Conservation (phyloP, 1,139 yeast species). For the Nakaseomyces sp. region DNA sequence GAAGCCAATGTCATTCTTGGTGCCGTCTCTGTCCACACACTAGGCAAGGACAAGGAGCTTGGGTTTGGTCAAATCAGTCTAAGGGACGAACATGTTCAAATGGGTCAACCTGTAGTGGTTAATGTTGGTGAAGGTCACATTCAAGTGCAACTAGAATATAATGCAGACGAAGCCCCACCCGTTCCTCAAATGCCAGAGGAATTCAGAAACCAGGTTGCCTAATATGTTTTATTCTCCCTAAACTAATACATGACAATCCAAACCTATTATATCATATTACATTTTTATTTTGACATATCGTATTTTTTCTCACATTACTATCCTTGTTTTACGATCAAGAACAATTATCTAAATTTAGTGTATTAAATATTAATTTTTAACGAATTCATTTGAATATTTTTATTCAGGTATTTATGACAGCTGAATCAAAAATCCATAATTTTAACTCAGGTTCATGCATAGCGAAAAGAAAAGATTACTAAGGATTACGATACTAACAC, state of each 20-base stretch:
- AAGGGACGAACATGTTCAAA: slow-evolving; percentile 27
- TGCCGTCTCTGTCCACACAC: slow-evolving; percentile 59
- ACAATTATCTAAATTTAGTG: background rate
- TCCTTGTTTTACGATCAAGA: too few species aligned
- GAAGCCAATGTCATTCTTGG: slow-evolving; percentile 51
- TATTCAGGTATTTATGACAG: too few species aligned
- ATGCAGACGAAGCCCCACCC: slow-evolving; percentile 18
- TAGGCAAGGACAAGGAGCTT: slow-evolving; percentile 61
- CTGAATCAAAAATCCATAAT: too few species aligned
- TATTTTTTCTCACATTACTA: too few species aligned
- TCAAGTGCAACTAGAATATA: slow-evolving; percentile 23
- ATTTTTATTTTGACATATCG: background rate
- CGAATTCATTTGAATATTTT: too few species aligned
- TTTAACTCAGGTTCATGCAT: too few species aligned
- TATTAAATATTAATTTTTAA: slow-evolving; percentile 5
- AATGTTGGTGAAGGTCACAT: slow-evolving; percentile 28
- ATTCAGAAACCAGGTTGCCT: slow-evolving; percentile 6
- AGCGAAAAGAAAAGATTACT: too few species aligned
- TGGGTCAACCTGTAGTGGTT: slow-evolving; percentile 26
- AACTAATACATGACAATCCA: too few species aligned
- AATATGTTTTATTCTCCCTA: background rate
- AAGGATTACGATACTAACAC: too few species aligned
- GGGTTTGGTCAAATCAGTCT: slow-evolving; percentile 41
- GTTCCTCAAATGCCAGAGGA: slow-evolving; percentile 15
- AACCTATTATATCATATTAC: background rate